Evolutionary conservation across 2,329 filamentous ascomycete genomes (phyloP).

Genomic region (Lachnellula arida): DNA sequence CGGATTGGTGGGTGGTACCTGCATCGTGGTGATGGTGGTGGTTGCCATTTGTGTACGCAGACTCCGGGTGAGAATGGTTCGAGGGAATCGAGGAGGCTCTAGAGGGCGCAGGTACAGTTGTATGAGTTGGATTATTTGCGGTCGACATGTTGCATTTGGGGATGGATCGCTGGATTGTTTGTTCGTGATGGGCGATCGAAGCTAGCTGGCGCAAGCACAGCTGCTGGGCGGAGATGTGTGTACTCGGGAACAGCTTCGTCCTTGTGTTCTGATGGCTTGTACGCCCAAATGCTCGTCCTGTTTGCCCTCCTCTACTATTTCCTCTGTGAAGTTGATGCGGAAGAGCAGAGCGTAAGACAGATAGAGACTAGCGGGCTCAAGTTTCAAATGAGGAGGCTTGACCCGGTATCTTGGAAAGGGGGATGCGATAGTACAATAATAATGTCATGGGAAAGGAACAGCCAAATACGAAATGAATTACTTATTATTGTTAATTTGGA

Average conservation of each 20-base stretch:
- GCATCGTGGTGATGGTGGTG: conserved; percentile 39
- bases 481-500: too few species aligned
- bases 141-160: conserved; percentile 30
- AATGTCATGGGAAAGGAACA: not conserved
- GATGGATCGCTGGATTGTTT: not conserved
- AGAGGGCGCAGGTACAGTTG: conserved; percentile 32
- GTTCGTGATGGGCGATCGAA: conserved; percentile 4
- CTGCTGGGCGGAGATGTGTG: conserved; percentile 9
- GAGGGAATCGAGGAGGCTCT: conserved; percentile 27
- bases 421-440: not conserved
- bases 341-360: conserved; percentile 1
- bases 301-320: conserved; percentile 9
- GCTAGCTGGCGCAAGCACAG: conserved; percentile 22
- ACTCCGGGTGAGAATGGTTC: conserved; percentile 26
- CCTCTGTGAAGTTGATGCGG: conserved; percentile 12
- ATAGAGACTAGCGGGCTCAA: conserved; percentile 12
- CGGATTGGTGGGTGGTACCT: conserved; percentile 40
- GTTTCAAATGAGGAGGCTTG: conserved; percentile 7
- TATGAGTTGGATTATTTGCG: conserved; percentile 33
- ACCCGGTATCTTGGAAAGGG: not conserved
- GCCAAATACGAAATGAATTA: too few species aligned
- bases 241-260: conserved; percentile 9
- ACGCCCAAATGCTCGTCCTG: not conserved
- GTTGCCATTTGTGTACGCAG: conserved; percentile 29
- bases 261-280: conserved; percentile 5